Conservation (phyloP, 179 eudicot species). For the Silene vulgaris region DNA sequence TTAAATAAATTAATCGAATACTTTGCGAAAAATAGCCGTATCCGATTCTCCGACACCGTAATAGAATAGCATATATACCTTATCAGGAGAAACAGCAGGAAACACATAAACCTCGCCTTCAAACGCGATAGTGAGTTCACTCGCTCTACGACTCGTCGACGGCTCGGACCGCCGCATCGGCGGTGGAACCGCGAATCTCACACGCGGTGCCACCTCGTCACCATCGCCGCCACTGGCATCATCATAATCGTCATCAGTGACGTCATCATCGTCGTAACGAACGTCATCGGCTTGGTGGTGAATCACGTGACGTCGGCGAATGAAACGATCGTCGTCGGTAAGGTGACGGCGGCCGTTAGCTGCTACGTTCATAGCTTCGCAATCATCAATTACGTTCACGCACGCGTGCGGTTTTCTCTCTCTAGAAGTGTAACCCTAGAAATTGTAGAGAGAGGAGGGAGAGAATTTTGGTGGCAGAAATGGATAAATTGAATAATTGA, state of each 20-base stretch:
- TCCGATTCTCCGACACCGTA: no score
- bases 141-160: constrained; percentile 17
- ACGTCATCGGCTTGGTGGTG: constrained; percentile 21
- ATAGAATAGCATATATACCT: constrained; percentile 22
- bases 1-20: no score
- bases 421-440: constrained; percentile 24
- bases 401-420: neutral
- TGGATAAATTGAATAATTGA: constrained; percentile 11
- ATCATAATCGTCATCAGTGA: constrained; percentile 16
- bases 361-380: constrained; percentile 24
- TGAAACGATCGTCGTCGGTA: constrained; percentile 13
- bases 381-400: neutral
- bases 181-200: constrained; percentile 17
- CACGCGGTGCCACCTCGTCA: constrained; percentile 18
- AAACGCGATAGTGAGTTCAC: constrained; percentile 42
- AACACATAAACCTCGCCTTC: constrained; percentile 41
- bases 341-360: constrained; percentile 13
- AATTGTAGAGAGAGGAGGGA: neutral
- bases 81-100: constrained; percentile 41
- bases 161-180: neutral
- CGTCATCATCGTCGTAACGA: constrained; percentile 21
- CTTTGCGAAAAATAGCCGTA: no score
- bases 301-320: constrained; percentile 11
- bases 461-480: constrained; percentile 1
- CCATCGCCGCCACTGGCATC: constrained; percentile 16